Base-by-base conservation (phyloP, 2,329 filamentous ascomycete genomes). In the Botrytis byssoidea region DNA sequence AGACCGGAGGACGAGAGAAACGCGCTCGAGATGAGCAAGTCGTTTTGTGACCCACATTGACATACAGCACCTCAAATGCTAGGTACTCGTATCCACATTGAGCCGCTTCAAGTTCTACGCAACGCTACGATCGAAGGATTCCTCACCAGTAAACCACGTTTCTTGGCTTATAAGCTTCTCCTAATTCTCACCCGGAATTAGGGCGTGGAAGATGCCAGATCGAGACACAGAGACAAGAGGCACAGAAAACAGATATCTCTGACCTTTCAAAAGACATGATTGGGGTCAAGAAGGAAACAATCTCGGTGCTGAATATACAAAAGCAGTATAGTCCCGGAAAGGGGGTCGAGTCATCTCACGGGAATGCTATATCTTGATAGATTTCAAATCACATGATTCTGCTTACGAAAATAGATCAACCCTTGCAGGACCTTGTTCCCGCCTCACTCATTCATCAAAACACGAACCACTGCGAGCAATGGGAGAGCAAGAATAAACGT, bases 111-210 rank as follows among this genome's bases (percentile, higher is more conserved):
- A 29, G 42, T 48, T 29, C 18, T 40, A n/a, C 25, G 60, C 22
- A 57, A 63, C 35, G 60, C 60, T 22, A 42, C 9, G 29, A 25
- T 48, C 20, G 35, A 57, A 68, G 48, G 66, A 68, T 68, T 68
- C 48, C 35, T n/a, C 48, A 22, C 48, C n/a, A 68, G 25, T 40
- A 42, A 57, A 42, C 25, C 48, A 68, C 66, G 66, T 68, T 68
- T 29, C 51, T 68, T 67, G 64, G 44, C 64, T 51, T 55, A 16
- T 29, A 20, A 46, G 32, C 32, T 67, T 35, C 18, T 37, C 32
- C 12, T 66, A 48, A 44, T 32, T 66, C 64, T 67, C 10, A 37
- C 64, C 46, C 32, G 32, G 25, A 29, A 29, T 12, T 10, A 22
- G 4, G 48, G 20, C 25, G 35, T 35, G 25, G 6, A 14, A 35